A percentile compares a stretch with the other conserved stretches of the same genome.
Conservation (phyloP, 1,139 yeast genomes). For the Maudiozyma humilis region DNA sequence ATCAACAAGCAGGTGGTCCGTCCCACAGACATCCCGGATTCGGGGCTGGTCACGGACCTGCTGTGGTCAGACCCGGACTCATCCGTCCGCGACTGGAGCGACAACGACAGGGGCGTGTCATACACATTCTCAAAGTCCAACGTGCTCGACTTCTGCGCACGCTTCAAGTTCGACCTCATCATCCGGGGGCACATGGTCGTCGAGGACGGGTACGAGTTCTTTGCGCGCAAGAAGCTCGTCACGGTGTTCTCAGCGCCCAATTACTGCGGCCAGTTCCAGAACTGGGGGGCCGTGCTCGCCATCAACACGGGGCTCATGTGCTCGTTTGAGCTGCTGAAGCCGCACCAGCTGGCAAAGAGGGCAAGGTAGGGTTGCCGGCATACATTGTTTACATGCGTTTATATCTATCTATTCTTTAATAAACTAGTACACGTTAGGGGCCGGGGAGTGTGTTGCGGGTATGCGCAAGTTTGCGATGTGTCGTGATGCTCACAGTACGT, state of each 20-base stretch:
- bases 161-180: conserved; percentile 68
- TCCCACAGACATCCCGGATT: conserved; percentile 84
- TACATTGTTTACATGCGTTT: no score
- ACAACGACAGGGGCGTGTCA: conserved; percentile 81
- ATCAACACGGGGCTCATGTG: conserved; percentile 70
- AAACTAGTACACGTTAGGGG: no score
- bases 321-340: conserved; percentile 75
- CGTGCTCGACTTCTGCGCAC: conserved; percentile 60
- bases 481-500: no score
- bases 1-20: conserved; percentile 56
- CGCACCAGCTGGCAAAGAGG: conserved; percentile 33
- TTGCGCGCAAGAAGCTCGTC: conserved; percentile 65
- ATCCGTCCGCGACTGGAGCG: conserved; percentile 60
- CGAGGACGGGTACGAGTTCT: conserved; percentile 86
- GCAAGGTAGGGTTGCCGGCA: no score
- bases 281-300: conserved; percentile 87
- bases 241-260: conserved; percentile 85
- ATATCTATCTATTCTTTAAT: background rate
- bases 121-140: conserved; percentile 70
- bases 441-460: no score
- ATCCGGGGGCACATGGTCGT: conserved; percentile 92
- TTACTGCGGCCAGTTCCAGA: conserved; percentile 84
- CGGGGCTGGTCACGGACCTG: conserved; percentile 71
- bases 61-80: conserved; percentile 87
- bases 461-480: no score